Conservation (phyloP, 2,329 filamentous ascomycete genomes). For the Bertia moriformis region DNA sequence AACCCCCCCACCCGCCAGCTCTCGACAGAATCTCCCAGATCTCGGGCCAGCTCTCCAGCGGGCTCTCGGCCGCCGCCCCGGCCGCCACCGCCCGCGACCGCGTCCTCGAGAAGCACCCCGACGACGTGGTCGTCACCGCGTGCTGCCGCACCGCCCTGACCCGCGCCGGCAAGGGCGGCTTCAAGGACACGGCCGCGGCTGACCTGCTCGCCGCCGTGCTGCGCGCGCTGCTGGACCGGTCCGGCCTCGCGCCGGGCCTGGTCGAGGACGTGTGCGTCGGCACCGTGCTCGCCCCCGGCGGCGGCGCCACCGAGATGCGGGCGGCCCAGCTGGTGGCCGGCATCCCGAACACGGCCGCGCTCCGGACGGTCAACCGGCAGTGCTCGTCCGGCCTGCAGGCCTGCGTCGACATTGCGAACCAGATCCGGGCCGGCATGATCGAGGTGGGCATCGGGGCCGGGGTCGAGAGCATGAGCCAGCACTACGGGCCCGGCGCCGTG, state of each 20-base stretch:
- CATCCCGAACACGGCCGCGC: constrained; percentile 72
- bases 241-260: constrained; percentile 71
- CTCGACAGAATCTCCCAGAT: constrained; percentile 43
- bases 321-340: constrained; percentile 81
- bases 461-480: constrained; percentile 86
- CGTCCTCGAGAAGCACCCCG: constrained; percentile 50
- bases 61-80: constrained; percentile 25
- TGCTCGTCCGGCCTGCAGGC: constrained; percentile 89
- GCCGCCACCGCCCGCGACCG: constrained; percentile 25
- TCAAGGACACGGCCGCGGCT: constrained; percentile 83
- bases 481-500: constrained; percentile 82
- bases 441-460: constrained; percentile 87
- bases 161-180: constrained; percentile 80
- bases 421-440: constrained; percentile 82
- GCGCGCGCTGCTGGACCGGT: constrained; percentile 67
- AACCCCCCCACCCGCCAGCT: constrained; percentile 22
- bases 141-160: constrained; percentile 85
- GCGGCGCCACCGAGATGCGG: constrained; percentile 91
- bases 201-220: constrained; percentile 78
- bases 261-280: constrained; percentile 91
- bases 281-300: constrained; percentile 78
- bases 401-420: constrained; percentile 85
- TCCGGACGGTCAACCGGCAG: constrained; percentile 81
- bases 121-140: constrained; percentile 76
- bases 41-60: constrained; percentile 41